Conservation (phyloP, 2,329 filamentous ascomycete genomes). For the Scopulariopsis brevicaulis region DNA sequence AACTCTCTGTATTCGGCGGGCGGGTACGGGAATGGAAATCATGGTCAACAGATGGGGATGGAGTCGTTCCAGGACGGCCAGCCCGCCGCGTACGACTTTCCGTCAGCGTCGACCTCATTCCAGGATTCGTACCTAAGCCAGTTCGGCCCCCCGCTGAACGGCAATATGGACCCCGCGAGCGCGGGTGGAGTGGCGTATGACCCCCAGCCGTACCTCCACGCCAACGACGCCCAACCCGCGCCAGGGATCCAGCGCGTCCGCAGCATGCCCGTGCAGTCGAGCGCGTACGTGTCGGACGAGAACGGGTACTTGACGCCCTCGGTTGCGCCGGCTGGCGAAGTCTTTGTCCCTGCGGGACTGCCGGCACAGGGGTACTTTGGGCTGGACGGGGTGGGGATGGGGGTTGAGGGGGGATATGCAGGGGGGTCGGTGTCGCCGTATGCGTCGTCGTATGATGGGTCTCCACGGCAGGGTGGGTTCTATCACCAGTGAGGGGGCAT, state of each 20-base stretch:
- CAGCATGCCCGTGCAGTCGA: constrained; percentile 1
- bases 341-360: constrained; percentile 16
- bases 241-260: constrained; percentile 1
- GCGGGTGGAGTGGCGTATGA: background rate
- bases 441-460: constrained; percentile 28
- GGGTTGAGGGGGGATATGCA: constrained; percentile 18
- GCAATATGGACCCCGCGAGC: background rate
- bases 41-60: background rate
- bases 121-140: background rate
- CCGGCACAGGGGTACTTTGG: background rate
- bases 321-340: constrained; percentile 13
- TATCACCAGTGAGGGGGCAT: constrained; percentile 13
- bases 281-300: background rate
- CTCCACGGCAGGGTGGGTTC: constrained; percentile 25
- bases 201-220: background rate
- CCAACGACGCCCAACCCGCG: background rate
- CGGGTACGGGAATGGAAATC: constrained; percentile 9
- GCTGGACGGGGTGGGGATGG: background rate
- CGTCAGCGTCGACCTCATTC: background rate
- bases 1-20: background rate
- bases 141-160: background rate
- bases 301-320: background rate
- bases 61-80: background rate
- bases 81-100: background rate
- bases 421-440: constrained; percentile 31